Conservation (phyloP, 257 asterid species). For the Przewalskia tangutica region DNA sequence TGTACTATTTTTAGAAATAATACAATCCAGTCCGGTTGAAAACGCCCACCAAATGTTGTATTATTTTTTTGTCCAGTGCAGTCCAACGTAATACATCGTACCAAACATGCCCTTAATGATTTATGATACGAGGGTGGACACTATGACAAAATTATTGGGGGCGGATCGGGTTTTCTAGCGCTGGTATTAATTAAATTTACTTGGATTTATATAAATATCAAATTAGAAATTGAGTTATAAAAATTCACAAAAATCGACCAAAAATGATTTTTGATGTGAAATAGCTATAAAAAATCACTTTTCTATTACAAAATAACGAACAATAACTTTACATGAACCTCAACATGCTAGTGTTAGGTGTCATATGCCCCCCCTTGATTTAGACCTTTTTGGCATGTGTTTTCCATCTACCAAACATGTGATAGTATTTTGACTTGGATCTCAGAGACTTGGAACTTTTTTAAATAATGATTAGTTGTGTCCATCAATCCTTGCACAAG, state of each 20-base stretch:
- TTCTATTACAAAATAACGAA: not conserved
- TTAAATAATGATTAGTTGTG: constrained; percentile 36
- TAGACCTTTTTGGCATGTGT: not conserved
- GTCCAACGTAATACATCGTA: no score
- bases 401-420: constrained; percentile 46
- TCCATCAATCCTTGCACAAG: constrained; percentile 41
- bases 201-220: not conserved
- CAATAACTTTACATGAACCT: not conserved
- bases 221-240: not conserved
- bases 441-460: not conserved
- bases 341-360: not conserved
- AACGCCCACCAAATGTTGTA: no score
- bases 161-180: no score
- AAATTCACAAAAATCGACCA: not conserved
- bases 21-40: no score
- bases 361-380: not conserved
- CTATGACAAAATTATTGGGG: no score
- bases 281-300: not conserved
- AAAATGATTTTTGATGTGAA: not conserved
- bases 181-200: no score
- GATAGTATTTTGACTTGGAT: constrained; percentile 13
- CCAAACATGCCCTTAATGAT: no score
- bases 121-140: no score
- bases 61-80: no score
- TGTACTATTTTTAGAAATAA: no score